Base-by-base conservation (phyloP, 768 basidiomycete genomes). In the Russula foetens region DNA sequence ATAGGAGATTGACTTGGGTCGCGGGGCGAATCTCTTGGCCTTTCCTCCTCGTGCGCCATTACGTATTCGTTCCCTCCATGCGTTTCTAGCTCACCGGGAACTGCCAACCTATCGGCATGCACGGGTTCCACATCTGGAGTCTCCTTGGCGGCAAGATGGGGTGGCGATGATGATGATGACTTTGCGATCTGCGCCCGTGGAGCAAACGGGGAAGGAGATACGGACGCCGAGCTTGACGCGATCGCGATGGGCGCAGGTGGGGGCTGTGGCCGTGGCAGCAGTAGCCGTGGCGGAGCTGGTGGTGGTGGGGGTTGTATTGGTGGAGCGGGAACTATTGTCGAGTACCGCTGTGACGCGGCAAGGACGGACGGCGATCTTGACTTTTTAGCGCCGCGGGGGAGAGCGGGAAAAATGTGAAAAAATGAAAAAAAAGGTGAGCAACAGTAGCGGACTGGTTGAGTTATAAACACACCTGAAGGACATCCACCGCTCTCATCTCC, bases 201-300 rank as follows among this genome's bases (percentile, higher is more conserved):
- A 0, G 61, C 56, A 47, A 62, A 62, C 11, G 61, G 61, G 0
- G 61, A 62, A 12, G 61, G 51, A 26, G 51, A 52, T 8, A 62
- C 33, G 0, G 56, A 57, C 7, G 56, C 4, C 0, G 55, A 19
- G 1, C 31, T 14, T 7, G 60, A 46, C 24, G 48, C 31, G 52
- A 41, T 35, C 9, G 35, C 35, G 35, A 11, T 12, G 15, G 39
- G 39, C n/a, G n/a, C n/a, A n/a, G n/a, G n/a, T n/a, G n/a, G n/a
- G n/a, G n/a, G n/a, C n/a, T n/a, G n/a, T 41, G 39, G 39, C 5
- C 4, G 6, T 9, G 19, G 31, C 29, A 21, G 23, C 9, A 17
- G 23, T 33, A 33, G 29, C n/a, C n/a, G n/a, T 31, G 58, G 33
- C 17, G 29, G n/a, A 19, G 46, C 35, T 4, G 21, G 24, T 39